Evolutionary conservation across 805 yeast genomes (phyloP).

Genomic region (Wickerhamiella nectarea): DNA sequence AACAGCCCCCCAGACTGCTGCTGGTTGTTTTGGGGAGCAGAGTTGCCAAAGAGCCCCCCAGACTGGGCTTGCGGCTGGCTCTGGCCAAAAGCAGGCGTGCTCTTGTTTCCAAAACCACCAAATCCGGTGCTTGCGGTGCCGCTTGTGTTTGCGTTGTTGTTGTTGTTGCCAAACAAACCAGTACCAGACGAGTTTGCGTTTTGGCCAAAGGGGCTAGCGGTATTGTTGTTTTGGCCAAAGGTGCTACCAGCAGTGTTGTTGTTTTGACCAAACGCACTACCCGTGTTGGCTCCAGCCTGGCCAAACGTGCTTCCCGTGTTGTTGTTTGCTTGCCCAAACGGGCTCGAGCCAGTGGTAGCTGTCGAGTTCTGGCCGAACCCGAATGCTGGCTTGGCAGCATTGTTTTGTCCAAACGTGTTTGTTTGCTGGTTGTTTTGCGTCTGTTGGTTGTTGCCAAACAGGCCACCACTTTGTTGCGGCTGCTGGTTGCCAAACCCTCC

Average conservation of each 20-base stretch:
- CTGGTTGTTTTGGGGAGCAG: not conserved
- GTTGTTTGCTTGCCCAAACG: not conserved
- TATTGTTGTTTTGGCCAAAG: conserved; percentile 7
- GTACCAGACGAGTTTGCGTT: conserved; percentile 15
- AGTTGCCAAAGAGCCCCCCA: conserved; percentile 5
- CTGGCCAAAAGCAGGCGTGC: not conserved
- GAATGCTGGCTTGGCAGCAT: conserved; percentile 11
- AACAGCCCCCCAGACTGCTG: conserved; percentile 2
- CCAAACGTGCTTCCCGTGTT: conserved; percentile 9
- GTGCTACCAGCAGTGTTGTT: conserved; percentile 9
- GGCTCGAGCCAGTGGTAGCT: no score
- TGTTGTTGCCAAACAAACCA: conserved; percentile 22
- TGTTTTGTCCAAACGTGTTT: conserved; percentile 9
- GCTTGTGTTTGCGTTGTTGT: conserved; percentile 19
- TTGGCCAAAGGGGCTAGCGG: conserved; percentile 3
- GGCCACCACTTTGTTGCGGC: conserved; percentile 4
- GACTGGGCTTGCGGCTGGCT: not conserved
- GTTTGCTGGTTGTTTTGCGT: conserved; percentile 8
- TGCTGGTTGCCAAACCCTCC: conserved; percentile 7
- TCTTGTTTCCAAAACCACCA: conserved; percentile 12
- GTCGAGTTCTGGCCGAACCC: conserved; percentile 23
- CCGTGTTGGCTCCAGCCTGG: conserved; percentile 10
- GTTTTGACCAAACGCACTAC: not conserved
- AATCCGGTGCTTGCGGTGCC: conserved; percentile 1
- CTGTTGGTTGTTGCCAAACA: conserved; percentile 6